phyloP scores from a whole-genome alignment of 805 yeast species.

The Saccharomycopsis fibuligera region DNA sequence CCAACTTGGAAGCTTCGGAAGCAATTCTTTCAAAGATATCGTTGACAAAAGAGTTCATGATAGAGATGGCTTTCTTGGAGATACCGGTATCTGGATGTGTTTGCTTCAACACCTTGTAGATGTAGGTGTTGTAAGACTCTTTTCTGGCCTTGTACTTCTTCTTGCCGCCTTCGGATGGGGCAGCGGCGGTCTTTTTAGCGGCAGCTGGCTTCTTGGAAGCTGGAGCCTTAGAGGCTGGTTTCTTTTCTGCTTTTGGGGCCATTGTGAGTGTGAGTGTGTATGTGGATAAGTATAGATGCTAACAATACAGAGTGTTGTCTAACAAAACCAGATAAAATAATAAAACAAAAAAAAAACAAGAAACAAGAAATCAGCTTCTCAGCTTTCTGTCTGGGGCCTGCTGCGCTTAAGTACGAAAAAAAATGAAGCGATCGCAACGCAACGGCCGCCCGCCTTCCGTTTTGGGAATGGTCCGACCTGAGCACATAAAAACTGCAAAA shows the following conservation, averaged over 20 bases:
- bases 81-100: conserved; percentile 99
- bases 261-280: conserved; percentile 32
- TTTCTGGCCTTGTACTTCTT: conserved; percentile 94
- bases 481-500: neutral
- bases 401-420: neutral
- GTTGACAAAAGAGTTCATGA: conserved; percentile 96
- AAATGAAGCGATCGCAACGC: neutral
- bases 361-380: neutral
- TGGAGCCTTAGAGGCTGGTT: conserved; percentile 92
- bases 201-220: conserved; percentile 94
- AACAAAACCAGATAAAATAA: neutral
- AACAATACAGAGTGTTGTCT: no score
- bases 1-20: conserved; percentile 94
- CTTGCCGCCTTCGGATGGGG: conserved; percentile 45
- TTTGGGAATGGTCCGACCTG: neutral
- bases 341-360: neutral
- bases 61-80: conserved; percentile 97
- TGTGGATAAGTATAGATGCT: neutral
- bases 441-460: neutral
- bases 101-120: conserved; percentile 97
- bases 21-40: conserved; percentile 98
- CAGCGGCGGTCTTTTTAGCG: conserved; percentile 81
- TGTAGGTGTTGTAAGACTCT: conserved; percentile 96
- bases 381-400: no score
- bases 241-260: conserved; percentile 61